These are phyloP conservation scores for Vigna radiata DNA, from an alignment of 306 rosid species.

Conservation along the genomic window DNA sequence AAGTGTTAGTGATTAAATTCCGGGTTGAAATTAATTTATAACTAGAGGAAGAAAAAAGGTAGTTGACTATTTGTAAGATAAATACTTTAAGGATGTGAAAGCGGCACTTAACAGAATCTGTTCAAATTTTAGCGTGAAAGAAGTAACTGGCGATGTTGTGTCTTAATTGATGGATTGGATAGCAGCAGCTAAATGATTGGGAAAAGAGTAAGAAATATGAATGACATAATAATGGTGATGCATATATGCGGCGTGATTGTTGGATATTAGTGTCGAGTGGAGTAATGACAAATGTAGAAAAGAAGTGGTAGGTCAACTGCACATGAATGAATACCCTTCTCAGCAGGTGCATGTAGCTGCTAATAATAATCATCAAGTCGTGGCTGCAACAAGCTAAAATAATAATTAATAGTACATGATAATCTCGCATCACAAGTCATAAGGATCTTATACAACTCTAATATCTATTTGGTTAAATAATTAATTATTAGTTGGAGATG, in stretches of 20 bases:
- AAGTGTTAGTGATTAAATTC: neutral
- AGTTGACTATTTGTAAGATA: conserved; percentile 27
- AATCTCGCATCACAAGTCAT: conserved; percentile 47
- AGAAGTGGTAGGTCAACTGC: conserved; percentile 64
- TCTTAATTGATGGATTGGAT: conserved; percentile 10
- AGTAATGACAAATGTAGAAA: conserved; percentile 48
- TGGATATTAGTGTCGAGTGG: conserved; percentile 56
- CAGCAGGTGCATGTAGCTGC: conserved; percentile 28
- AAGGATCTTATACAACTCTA: conserved; percentile 37
- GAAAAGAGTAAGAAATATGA: conserved; percentile 28
- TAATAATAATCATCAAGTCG: conserved; percentile 37
- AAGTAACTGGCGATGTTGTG: neutral
- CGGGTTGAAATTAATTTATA: neutral
- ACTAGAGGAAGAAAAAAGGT: neutral
- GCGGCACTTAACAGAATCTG: neutral
- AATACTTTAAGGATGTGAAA: conserved; percentile 3
- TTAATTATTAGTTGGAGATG: neutral
- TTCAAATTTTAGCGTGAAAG: conserved; percentile 16
- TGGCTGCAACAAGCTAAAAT: conserved; percentile 10
- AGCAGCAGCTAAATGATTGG: conserved; percentile 53
- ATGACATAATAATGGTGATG: conserved; percentile 48
- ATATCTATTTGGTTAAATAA: conserved; percentile 22
- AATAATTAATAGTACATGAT: conserved; percentile 35
- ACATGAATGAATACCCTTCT: conserved; percentile 56
- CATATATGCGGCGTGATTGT: conserved; percentile 63